phyloP scores from a whole-genome alignment of 2,329 filamentous ascomycete genomes.

The Fusarium kyushuense region DNA sequence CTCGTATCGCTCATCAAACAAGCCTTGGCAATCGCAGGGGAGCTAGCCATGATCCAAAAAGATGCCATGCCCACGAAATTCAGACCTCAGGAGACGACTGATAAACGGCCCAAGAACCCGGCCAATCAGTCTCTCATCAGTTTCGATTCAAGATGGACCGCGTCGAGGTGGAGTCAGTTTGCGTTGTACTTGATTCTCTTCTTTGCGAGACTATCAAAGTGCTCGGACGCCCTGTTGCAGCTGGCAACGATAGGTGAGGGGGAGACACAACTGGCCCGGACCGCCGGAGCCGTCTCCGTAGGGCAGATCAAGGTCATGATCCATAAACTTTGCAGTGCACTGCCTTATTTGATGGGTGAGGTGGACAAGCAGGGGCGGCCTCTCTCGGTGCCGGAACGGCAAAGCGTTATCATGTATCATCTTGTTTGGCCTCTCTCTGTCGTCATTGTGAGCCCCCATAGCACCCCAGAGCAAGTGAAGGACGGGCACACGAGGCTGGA shows the following conservation, averaged over 20 bases:
- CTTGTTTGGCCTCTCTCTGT: conserved; percentile 31
- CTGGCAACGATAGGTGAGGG: background rate
- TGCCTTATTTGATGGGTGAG: conserved; percentile 31
- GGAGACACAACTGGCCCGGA: conserved; percentile 13
- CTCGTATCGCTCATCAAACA: conserved; percentile 23
- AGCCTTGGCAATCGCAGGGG: conserved; percentile 23
- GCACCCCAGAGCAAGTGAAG: conserved; percentile 11
- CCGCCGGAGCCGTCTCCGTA: conserved; percentile 6
- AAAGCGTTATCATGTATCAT: conserved; percentile 31
- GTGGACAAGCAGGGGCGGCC: conserved; percentile 23
- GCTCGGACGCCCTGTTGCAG: conserved; percentile 8
- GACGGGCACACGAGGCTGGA: conserved; percentile 16
- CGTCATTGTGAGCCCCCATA: conserved; percentile 12
- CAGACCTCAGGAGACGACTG: conserved; percentile 14
- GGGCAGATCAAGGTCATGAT: conserved; percentile 10
- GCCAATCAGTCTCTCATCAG: conserved; percentile 6
- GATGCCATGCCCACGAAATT: conserved; percentile 13
- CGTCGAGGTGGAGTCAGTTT: conserved; percentile 18
- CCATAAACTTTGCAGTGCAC: conserved; percentile 8
- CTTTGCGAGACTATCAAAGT: conserved; percentile 18
- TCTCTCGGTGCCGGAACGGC: conserved; percentile 18
- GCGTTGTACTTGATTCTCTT: conserved; percentile 18
- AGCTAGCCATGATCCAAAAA: conserved; percentile 13
- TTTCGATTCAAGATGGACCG: conserved; percentile 27
- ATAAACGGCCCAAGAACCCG: conserved; percentile 12